These are phyloP conservation scores for Phytophthora capsici DNA, from an alignment of 352 stramenopile genomes.

Conservation along the genomic window DNA sequence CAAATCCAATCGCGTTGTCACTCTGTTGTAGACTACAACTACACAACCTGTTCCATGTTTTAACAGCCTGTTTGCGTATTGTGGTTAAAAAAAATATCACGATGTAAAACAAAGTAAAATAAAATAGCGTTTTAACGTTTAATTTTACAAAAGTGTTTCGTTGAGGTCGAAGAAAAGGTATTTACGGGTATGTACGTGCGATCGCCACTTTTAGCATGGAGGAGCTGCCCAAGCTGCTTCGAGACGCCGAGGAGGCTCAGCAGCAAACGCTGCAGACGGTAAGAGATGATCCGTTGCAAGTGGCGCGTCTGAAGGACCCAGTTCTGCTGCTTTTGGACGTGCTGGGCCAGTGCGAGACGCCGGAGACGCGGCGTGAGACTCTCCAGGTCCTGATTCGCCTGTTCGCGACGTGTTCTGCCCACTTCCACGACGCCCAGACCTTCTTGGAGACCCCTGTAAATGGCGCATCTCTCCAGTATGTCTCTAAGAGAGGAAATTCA, in stretches of 20 bases:
- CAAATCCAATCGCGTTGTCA: too few species aligned
- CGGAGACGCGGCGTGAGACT: conserved; percentile 35
- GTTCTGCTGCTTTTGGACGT: conserved; percentile 60
- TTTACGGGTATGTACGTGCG: neutral
- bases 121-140: too few species aligned
- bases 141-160: neutral
- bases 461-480: neutral
- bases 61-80: too few species aligned
- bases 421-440: conserved; percentile 46
- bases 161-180: neutral
- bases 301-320: conserved; percentile 48
- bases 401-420: conserved; percentile 43
- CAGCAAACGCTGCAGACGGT: conserved; percentile 39
- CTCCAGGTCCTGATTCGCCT: conserved; percentile 49
- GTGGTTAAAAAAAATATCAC: neutral
- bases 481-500: conserved; percentile 37
- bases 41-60: too few species aligned
- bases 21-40: too few species aligned
- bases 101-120: too few species aligned
- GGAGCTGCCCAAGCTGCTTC: conserved; percentile 43
- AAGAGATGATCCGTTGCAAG: conserved; percentile 24
- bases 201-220: conserved; percentile 22
- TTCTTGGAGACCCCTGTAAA: conserved; percentile 33
- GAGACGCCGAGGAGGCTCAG: conserved; percentile 48
- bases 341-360: conserved; percentile 39